phyloP scores from a whole-genome alignment of 768 basidiomycete genomes.

The Leccinum obscurum region DNA sequence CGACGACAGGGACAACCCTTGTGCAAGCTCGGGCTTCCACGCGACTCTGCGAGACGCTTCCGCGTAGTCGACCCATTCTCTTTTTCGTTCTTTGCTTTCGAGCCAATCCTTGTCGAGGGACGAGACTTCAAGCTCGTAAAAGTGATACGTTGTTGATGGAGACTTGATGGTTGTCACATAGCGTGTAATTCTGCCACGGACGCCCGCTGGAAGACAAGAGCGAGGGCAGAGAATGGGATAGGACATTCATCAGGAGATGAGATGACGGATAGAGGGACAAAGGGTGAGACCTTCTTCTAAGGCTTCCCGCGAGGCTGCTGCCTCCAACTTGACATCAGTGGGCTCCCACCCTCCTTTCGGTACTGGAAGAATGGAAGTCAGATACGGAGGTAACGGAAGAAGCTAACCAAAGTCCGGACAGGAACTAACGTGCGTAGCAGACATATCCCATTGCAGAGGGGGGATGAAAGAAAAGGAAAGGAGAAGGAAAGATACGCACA shows the following conservation, averaged over 20 bases:
- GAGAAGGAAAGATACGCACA: slow-evolving; percentile 58
- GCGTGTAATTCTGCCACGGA: slow-evolving; percentile 83
- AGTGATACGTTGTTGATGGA: slow-evolving; percentile 81
- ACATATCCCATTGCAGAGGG: neutral
- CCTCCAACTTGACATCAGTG: slow-evolving; percentile 77
- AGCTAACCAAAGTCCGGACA: neutral
- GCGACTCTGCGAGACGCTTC: slow-evolving; percentile 73
- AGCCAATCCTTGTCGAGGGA: slow-evolving; percentile 79
- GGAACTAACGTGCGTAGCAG: slow-evolving; percentile 4
- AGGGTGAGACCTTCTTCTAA: slow-evolving; percentile 94
- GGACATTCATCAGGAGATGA: slow-evolving; percentile 65
- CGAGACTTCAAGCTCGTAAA: slow-evolving; percentile 85
- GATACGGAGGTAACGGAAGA: slow-evolving; percentile 1
- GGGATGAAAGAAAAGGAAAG: slow-evolving; percentile 5
- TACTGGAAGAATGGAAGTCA: slow-evolving; percentile 45
- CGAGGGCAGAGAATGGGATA: slow-evolving; percentile 38
- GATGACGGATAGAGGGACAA: slow-evolving; percentile 73
- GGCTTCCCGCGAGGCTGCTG: slow-evolving; percentile 89
- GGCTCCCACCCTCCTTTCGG: slow-evolving; percentile 94
- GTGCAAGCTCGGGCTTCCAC: slow-evolving; percentile 85
- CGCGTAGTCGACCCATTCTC: slow-evolving; percentile 88
- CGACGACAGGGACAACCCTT: slow-evolving; percentile 71
- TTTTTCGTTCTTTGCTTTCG: slow-evolving; percentile 72
- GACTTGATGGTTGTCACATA: slow-evolving; percentile 82
- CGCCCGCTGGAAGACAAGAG: slow-evolving; percentile 62